Conservation (phyloP, 371 early-diverging fungal genomes). For the Rhizopus microsporus region DNA sequence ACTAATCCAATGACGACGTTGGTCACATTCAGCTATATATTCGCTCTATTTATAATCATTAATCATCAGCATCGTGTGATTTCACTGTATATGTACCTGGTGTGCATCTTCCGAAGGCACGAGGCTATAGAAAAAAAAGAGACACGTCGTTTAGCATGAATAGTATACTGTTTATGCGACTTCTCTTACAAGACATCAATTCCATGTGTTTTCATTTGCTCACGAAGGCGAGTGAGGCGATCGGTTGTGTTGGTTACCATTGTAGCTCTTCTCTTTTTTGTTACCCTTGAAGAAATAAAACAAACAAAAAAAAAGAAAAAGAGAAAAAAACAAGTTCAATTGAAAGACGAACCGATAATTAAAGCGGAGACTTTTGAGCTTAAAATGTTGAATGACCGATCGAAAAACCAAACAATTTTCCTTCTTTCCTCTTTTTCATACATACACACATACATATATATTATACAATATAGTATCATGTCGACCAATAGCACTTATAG, state of each 20-base stretch:
- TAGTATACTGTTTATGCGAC: not conserved
- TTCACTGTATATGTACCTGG: slow-evolving; percentile 59
- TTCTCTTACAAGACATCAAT: slow-evolving; percentile 75
- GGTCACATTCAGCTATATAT: slow-evolving; percentile 93
- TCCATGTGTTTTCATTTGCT: slow-evolving; percentile 67
- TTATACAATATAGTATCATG: too few relatives aligned
- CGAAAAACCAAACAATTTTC: too few relatives aligned
- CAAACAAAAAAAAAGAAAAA: slow-evolving; percentile 11
- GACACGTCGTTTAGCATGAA: not conserved
- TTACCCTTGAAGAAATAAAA: slow-evolving; percentile 9
- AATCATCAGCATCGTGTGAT: not conserved
- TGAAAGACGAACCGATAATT: not conserved
- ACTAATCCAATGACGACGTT: slow-evolving; percentile 92
- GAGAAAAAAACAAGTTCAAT: not conserved
- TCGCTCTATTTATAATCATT: slow-evolving; percentile 73
- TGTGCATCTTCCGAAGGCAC: slow-evolving; percentile 97
- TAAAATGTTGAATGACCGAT: too few relatives aligned
- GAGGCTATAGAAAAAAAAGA: slow-evolving; percentile 49
- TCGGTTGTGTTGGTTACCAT: slow-evolving; percentile 57
- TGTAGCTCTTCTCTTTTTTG: slow-evolving; percentile 9
- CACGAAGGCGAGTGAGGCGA: slow-evolving; percentile 68
- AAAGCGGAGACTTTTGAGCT: not conserved
- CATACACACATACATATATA: too few relatives aligned
- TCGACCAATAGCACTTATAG: too few relatives aligned
- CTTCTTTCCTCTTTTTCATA: too few relatives aligned